Conservation (phyloP, 768 basidiomycete species). For the Arthromyces matolae region DNA sequence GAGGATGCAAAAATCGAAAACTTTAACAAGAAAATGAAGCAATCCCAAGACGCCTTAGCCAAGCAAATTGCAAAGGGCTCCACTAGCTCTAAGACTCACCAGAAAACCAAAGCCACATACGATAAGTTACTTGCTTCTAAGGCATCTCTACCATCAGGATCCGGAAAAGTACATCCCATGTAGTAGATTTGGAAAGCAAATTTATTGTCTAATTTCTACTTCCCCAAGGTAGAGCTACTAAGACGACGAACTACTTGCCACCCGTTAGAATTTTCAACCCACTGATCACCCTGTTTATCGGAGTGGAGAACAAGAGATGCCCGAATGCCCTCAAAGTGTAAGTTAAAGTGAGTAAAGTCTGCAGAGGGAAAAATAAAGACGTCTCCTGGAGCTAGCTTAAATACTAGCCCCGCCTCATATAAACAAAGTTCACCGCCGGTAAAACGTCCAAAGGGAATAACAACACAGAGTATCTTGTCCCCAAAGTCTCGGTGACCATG, state of each 20-base stretch:
- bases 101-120: not conserved
- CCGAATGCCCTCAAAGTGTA: conserved; percentile 17
- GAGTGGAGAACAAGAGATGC: conserved; percentile 23
- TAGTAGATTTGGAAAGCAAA: no score
- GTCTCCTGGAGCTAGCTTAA: conserved; percentile 11
- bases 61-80: not conserved
- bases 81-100: not conserved
- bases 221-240: no score
- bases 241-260: not conserved
- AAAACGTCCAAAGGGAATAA: conserved; percentile 15
- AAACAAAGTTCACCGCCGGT: conserved; percentile 18
- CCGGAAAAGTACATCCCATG: no score
- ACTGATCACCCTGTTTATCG: conserved; percentile 10
- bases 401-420: conserved; percentile 17
- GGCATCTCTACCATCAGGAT: not conserved
- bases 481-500: conserved; percentile 19
- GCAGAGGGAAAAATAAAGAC: conserved; percentile 15
- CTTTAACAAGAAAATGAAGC: not conserved
- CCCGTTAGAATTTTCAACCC: conserved; percentile 7
- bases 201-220: not conserved
- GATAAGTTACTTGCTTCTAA: not conserved
- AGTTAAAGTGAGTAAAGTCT: conserved; percentile 20
- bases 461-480: conserved; percentile 21
- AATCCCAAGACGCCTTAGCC: not conserved
- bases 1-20: not conserved